Evolutionary conservation across 148 eudicot species (phyloP).

Genomic region (Rhododendron ovatum): DNA sequence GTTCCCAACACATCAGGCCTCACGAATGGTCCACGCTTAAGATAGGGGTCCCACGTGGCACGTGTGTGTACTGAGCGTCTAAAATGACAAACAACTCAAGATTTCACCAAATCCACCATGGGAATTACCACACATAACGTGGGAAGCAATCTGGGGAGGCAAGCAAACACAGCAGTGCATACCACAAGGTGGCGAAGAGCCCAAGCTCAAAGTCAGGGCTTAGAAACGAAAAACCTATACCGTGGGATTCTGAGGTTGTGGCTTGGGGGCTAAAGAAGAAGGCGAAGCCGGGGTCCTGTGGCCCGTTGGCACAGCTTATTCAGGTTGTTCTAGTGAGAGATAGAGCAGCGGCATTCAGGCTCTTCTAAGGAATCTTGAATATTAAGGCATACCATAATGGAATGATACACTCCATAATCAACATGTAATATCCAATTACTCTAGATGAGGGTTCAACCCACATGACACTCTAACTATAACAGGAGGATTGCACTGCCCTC

Average conservation of each 20-base stretch:
- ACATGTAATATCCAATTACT: neutral
- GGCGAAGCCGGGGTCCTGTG: neutral
- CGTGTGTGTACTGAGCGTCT: neutral
- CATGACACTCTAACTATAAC: neutral
- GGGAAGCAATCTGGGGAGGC: neutral
- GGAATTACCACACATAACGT: neutral
- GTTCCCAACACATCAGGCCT: neutral
- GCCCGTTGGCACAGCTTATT: neutral
- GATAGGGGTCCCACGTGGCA: neutral
- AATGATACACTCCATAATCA: neutral
- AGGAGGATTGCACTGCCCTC: neutral
- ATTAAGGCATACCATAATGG: neutral
- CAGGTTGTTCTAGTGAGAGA: neutral
- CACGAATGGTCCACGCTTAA: neutral
- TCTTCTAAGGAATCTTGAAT: neutral
- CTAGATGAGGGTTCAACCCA: neutral
- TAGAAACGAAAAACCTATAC: neutral
- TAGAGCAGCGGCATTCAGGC: neutral
- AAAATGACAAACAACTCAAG: neutral
- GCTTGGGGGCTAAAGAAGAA: neutral
- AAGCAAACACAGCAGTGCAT: neutral
- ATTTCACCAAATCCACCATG: neutral
- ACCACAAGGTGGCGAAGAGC: neutral
- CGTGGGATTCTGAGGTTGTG: neutral
- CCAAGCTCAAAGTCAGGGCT: neutral